Base-by-base conservation (phyloP, 352 stramenopile genomes). In the Phytophthora fragariaefolia region DNA sequence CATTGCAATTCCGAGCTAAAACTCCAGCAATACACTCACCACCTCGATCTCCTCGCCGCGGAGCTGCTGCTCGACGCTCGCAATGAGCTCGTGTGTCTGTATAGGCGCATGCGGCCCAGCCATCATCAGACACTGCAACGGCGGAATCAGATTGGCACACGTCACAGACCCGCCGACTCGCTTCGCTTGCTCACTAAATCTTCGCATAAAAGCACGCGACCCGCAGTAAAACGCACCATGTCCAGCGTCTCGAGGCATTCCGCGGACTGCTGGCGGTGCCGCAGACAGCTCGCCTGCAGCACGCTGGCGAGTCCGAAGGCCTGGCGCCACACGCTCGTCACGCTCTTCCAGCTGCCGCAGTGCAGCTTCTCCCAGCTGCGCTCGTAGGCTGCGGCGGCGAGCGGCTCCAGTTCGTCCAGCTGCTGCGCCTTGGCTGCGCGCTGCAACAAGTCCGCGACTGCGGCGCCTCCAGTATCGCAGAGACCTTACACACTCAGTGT, bases 311-410 rank as follows among this genome's bases (percentile, higher is more conserved):
- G 45, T 1, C 76, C 87, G 58, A 92, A 95, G 24, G 80, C 73
- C 46, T 87, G 59, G 4, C 83, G 79, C 85, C 83, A 95, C 46
- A 82, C 73, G 6, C 63, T 40, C 8, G 66, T 53, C 8, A 95
- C 66, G 36, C 66, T 70, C 53, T 92, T 91, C 87, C 87, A 95
- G 58, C 66, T 81, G 4, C 82, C 87, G 43, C 80, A 87, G 69
- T 95, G 87, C 46, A 95, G 62, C 10, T 77, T 74, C 61, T 95
- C 85, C 85, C 85, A 95, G 54, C 77, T 78, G 27, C 80, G 80
- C 24, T 84, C 77, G 68, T 91, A 90, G 5, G 76, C 82, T 6
- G 77, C 73, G 0, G 47, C 54, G 3, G 71, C 67, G 12, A 79
- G 47, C 24, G 43, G 45, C 22, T 60, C 46, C 22, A 64, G 50